These are phyloP conservation scores for Fusarium mexicanum DNA, from an alignment of 2,329 filamentous ascomycete species.

Conservation along the genomic window DNA sequence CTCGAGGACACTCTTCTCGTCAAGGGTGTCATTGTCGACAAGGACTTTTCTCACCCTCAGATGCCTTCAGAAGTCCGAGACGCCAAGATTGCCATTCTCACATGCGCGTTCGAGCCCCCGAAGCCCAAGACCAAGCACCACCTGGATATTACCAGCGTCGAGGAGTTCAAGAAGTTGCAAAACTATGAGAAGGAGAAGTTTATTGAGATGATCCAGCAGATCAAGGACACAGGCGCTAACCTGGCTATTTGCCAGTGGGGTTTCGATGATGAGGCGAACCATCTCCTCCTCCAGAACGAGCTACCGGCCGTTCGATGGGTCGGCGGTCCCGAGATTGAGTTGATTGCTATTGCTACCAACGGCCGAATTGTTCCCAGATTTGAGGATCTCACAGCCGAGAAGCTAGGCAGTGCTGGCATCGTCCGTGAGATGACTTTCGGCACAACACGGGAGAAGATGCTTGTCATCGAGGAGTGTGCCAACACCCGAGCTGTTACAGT, in stretches of 20 bases:
- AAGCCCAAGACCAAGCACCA: slow-evolving; percentile 99
- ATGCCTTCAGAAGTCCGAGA: slow-evolving; percentile 96
- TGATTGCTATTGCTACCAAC: slow-evolving; percentile 98
- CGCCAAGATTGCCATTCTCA: slow-evolving; percentile 97
- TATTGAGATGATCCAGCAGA: slow-evolving; percentile 97
- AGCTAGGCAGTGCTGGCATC: slow-evolving; percentile 88
- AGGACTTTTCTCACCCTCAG: slow-evolving; percentile 99
- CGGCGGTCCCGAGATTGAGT: slow-evolving; percentile 95
- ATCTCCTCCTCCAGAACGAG: slow-evolving; percentile 93
- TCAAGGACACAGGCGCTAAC: slow-evolving; percentile 97
- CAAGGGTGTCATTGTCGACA: slow-evolving; percentile 98
- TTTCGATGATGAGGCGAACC: slow-evolving; percentile 99
- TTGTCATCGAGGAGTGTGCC: slow-evolving; percentile 98
- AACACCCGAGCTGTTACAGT: slow-evolving; percentile 97
- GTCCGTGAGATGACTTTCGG: slow-evolving; percentile 97
- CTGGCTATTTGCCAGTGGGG: slow-evolving; percentile 99
- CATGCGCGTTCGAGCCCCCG: slow-evolving; percentile 96
- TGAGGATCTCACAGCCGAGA: slow-evolving; percentile 89
- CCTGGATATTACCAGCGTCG: slow-evolving; percentile 94
- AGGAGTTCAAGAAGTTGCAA: slow-evolving; percentile 98
- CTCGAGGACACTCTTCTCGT: slow-evolving; percentile 94
- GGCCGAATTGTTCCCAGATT: slow-evolving; percentile 97
- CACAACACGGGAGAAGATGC: slow-evolving; percentile 98
- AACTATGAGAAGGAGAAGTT: slow-evolving; percentile 97
- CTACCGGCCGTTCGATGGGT: slow-evolving; percentile 98